phyloP scores from a whole-genome alignment of 148 eudicot genomes.

The Vaccinium corymbosum region DNA sequence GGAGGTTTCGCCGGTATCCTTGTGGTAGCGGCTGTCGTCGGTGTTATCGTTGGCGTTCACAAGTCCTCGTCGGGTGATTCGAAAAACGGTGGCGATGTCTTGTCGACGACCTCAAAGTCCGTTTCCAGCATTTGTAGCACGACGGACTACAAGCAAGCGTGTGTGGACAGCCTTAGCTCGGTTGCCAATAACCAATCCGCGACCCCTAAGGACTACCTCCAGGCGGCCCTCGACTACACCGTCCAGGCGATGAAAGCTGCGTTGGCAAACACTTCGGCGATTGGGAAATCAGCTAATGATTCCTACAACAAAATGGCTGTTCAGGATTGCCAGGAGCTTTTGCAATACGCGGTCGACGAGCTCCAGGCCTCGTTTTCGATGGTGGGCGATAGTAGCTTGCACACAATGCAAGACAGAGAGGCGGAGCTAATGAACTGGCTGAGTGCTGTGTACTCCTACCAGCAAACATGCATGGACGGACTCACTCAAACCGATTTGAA shows the following conservation, averaged over 20 bases:
- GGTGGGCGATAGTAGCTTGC: constrained; percentile 15
- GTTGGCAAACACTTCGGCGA: constrained; percentile 11
- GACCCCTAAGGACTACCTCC: constrained; percentile 41
- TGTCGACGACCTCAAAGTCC: constrained; percentile 33
- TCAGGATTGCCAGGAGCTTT: constrained; percentile 54
- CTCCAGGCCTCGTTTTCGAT: constrained; percentile 25
- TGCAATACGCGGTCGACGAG: constrained; percentile 39
- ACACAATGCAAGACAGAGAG: constrained; percentile 20
- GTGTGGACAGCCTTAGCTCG: constrained; percentile 34
- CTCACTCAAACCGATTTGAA: constrained; percentile 26
- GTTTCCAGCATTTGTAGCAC: constrained; percentile 44
- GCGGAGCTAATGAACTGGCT: constrained; percentile 61
- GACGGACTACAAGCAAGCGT: constrained; percentile 44
- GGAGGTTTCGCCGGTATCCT: constrained; percentile 34
- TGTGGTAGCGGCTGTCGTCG: constrained; percentile 37
- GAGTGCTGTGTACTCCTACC: constrained; percentile 45
- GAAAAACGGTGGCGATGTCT: neutral
- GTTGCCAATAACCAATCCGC: constrained; percentile 40
- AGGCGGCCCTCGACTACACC: constrained; percentile 29
- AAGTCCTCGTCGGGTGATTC: neutral
- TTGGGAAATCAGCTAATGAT: constrained; percentile 26
- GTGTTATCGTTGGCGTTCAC: constrained; percentile 17
- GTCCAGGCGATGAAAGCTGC: constrained; percentile 29
- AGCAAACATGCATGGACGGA: constrained; percentile 54
- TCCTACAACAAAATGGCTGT: constrained; percentile 34